These are phyloP conservation scores for Platanthera zijinensis DNA, from an alignment of 106 monocot species.

Conservation along the genomic window DNA sequence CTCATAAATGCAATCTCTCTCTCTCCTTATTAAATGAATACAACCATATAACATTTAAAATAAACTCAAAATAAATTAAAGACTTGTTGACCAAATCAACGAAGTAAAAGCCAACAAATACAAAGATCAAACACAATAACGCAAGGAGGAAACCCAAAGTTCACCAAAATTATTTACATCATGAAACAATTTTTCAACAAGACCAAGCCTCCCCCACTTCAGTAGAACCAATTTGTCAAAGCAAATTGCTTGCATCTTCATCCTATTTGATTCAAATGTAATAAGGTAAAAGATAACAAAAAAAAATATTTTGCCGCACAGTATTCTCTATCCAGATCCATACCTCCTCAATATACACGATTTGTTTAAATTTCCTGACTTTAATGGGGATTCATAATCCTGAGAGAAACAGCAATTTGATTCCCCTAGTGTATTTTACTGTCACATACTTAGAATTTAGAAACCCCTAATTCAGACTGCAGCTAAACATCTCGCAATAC, in stretches of 20 bases:
- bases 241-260: not conserved
- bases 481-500: not conserved
- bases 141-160: not conserved
- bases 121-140: not conserved
- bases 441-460: not conserved
- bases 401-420: not conserved
- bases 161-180: not conserved
- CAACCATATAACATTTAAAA: too few species aligned
- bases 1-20: too few species aligned
- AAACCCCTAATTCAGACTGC: not conserved
- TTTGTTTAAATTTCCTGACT: not conserved
- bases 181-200: not conserved
- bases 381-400: not conserved
- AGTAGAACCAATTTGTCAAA: not conserved
- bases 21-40: too few species aligned
- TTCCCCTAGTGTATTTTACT: not conserved
- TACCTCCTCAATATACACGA: not conserved
- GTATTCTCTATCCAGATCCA: not conserved
- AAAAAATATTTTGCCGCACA: not conserved
- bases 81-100: too few species aligned
- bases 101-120: too few species aligned
- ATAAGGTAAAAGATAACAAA: not conserved
- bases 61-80: too few species aligned
- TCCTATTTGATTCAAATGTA: not conserved
- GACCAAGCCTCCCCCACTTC: not conserved